Evolutionary conservation across 495 filamentous ascomycete species (phyloP), one percentile per base, ranked within the genome.

Genomic region (Bryoglossum gracile): DNA sequence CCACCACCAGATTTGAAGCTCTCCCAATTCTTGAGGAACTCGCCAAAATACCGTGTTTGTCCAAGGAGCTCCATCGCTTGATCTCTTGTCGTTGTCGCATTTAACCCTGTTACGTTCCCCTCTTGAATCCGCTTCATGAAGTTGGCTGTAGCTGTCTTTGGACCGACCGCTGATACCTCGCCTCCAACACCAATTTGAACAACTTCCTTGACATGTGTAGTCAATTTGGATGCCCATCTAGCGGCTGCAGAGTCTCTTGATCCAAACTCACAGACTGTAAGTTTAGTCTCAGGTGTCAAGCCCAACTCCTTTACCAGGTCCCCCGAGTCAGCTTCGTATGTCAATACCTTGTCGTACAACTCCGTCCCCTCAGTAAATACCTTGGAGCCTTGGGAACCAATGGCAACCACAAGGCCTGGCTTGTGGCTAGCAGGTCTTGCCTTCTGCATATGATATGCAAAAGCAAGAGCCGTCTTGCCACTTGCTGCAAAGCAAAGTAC

Each of bases 231-330:
- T 1, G 61, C 60, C 59, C 76, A 68, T 9, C 60, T 44, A n/a
- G 60, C 48, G 1, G 62, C 54, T 0, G 64, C 66, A 43, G 59
- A 58, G 5, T 51, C 68, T 11, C 77, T 61, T 0, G 67, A 67
- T 11, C 76, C 78, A 54, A 76, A 80, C 52, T 82, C 73, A 41
- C 68, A 51, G 23, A 81, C 49, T 3, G 77, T 63, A 46, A 81
- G 54, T 51, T 72, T 74, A 2, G 36, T 40, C 4, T 61, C 58
- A 25, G 49, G 42, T 4, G 26, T 46, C 8, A 63, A 41, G n/a
- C 45, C 59, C 19, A 67, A 51, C 14, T 14, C 25, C 21, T 38
- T 33, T 4, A 25, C 34, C 1, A 63, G 40, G 5, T 57, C 49
- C 26, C 48, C 24, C 33, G 61, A 49, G 50, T 62, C 38, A 26